Conservation (phyloP, 345 rosid genomes). For the Firmiana major region DNA sequence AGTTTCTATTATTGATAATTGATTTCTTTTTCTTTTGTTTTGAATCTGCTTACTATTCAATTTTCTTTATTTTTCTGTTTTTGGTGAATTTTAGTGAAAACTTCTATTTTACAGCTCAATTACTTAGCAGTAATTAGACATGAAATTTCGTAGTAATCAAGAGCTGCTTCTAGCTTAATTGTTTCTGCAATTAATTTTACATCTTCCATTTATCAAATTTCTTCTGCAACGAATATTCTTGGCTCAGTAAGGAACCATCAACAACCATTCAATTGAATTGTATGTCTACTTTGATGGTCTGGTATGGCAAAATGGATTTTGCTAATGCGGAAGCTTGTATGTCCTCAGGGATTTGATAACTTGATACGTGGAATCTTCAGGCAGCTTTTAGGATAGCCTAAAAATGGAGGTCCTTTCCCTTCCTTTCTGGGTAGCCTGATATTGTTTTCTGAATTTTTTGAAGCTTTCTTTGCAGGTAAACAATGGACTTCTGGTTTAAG, state of each 20-base stretch:
- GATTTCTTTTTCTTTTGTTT: neutral
- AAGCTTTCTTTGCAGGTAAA: conserved; percentile 13
- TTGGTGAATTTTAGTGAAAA: too few species aligned
- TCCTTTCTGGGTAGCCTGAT: neutral
- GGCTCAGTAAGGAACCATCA: neutral
- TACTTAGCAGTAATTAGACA: too few species aligned
- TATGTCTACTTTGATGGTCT: neutral
- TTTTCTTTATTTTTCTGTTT: neutral
- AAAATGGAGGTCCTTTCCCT: neutral
- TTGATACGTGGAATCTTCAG: neutral
- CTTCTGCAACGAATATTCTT: neutral
- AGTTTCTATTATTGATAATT: neutral
- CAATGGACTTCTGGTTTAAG: conserved; percentile 44
- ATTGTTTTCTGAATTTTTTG: conserved; percentile 6
- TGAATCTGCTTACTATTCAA: neutral
- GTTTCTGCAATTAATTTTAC: neutral
- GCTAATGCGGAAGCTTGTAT: neutral
- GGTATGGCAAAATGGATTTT: neutral
- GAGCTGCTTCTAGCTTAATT: too few species aligned
- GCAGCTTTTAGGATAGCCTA: neutral
- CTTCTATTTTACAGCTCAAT: too few species aligned
- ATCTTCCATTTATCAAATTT: neutral
- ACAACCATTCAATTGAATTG: too few species aligned
- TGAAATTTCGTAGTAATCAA: too few species aligned
- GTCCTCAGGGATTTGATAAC: neutral